Evolutionary conservation across 2,329 filamentous ascomycete species (phyloP).

Genomic region (Trichoderma sp.): DNA sequence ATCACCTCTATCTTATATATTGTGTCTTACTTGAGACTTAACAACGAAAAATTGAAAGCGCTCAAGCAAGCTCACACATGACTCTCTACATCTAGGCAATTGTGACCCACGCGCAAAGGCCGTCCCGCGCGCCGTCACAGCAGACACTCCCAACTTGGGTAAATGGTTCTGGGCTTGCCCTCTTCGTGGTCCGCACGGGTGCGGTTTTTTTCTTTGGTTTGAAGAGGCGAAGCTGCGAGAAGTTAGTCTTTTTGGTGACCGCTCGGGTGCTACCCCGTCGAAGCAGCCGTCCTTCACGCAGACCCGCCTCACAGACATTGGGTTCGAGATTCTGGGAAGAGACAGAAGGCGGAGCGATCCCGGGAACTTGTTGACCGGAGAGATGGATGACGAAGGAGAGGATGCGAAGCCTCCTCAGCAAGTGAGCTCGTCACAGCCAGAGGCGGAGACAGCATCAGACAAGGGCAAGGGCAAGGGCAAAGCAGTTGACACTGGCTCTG

Average conservation of each 20-base stretch:
- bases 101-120: constrained; percentile 42
- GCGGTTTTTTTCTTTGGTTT: constrained; percentile 47
- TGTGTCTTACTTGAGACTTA: background rate
- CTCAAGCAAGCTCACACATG: background rate
- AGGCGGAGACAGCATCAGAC: background rate
- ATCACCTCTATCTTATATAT: background rate
- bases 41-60: background rate
- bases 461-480: background rate
- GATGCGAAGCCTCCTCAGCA: background rate
- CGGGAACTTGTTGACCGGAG: background rate
- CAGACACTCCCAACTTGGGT: constrained; percentile 39
- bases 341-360: constrained; percentile 21
- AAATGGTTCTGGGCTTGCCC: constrained; percentile 43
- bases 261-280: constrained; percentile 17
- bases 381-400: background rate
- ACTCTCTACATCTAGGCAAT: constrained; percentile 35
- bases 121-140: constrained; percentile 36
- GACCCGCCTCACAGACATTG: constrained; percentile 30
- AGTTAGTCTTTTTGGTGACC: constrained; percentile 22
- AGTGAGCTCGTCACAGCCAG: constrained; percentile 4
- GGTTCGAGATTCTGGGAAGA: constrained; percentile 29
- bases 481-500: background rate
- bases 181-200: constrained; percentile 30
- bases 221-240: constrained; percentile 37
- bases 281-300: constrained; percentile 32